Conservation (phyloP, 2,329 filamentous ascomycete species). For the Venturia carpophila region DNA sequence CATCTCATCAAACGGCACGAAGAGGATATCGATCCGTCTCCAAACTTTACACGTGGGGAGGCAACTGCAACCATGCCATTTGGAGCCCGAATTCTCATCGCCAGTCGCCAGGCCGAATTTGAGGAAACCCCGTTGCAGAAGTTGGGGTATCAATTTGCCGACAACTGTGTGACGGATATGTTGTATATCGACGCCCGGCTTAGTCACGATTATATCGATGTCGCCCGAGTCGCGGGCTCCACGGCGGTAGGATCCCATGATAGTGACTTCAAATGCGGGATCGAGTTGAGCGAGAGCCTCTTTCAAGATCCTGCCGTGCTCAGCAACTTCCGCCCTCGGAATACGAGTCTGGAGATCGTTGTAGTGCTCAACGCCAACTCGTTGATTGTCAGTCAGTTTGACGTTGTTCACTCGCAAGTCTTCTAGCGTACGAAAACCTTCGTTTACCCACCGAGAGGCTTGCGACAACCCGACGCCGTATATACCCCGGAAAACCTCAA, state of each 20-base stretch:
- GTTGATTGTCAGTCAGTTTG: constrained; percentile 60
- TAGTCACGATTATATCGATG: constrained; percentile 78
- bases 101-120: constrained; percentile 58
- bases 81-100: constrained; percentile 53
- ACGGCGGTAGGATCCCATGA: constrained; percentile 79
- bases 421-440: constrained; percentile 65
- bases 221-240: constrained; percentile 69
- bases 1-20: constrained; percentile 70
- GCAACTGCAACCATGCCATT: constrained; percentile 82
- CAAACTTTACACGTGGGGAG: constrained; percentile 54
- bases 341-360: constrained; percentile 73
- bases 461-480: constrained; percentile 68
- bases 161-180: constrained; percentile 57
- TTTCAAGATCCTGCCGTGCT: constrained; percentile 58
- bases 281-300: constrained; percentile 54
- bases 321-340: constrained; percentile 64
- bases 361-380: constrained; percentile 70
- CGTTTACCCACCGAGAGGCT: constrained; percentile 67
- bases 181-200: constrained; percentile 47
- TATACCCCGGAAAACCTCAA: constrained; percentile 66
- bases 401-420: constrained; percentile 55
- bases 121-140: constrained; percentile 59
- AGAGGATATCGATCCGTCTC: constrained; percentile 76
- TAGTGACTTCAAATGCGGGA: constrained; percentile 56
- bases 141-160: constrained; percentile 51